Evolutionary conservation across 345 rosid species (phyloP), one percentile per base, ranked within the genome.

Genomic region (Populus davidiana): DNA sequence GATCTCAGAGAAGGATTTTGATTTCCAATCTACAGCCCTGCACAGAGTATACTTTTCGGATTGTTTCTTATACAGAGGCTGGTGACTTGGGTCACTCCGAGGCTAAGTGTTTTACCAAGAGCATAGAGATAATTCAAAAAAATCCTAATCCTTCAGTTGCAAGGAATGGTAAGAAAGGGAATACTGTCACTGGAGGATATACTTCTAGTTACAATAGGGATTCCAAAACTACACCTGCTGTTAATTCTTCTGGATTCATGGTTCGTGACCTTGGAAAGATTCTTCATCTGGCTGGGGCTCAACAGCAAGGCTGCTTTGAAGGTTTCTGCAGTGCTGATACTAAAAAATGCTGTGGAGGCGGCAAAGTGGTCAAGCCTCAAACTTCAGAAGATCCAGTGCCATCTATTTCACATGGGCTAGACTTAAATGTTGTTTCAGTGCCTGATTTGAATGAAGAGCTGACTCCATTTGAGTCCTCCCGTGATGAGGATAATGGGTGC

Each of bases 371-470:
- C 69, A 80, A 80, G 82, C 80, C 87, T 74, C 87, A 78, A 77
- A 80, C 74, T 36, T 25, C 35, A 27, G 85, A 76, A 71, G 85
- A 88, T 69, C 83, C 78, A 59, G 33, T 87, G 81, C 93, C 89
- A 70, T 47, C 90, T 27, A 81, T 77, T 71, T 85, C 93, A 10
- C 90, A 77, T 67, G 95, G 83, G 66, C 89, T 94, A 41, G 98
- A 96, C 79, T 87, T 96, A 61, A 93, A 96, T 83, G 85, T 88
- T 76, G 90, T 87, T 72, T 93, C 92, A 5, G 92, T 96, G 74
- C 99, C 98, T 44, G 98, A 93, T 81, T 76, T 96, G 83, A 96
- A 96, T 47, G 99, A 90, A 82, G 99, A 94, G 75, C 83, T 90
- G 73, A 89, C 95, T 75, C 93, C 91, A 44, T 88, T 79, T 67